Evolutionary conservation across 2,329 filamentous ascomycete species (phyloP), one percentile per base, ranked within the genome.

Genomic region (Colletotrichum horii): DNA sequence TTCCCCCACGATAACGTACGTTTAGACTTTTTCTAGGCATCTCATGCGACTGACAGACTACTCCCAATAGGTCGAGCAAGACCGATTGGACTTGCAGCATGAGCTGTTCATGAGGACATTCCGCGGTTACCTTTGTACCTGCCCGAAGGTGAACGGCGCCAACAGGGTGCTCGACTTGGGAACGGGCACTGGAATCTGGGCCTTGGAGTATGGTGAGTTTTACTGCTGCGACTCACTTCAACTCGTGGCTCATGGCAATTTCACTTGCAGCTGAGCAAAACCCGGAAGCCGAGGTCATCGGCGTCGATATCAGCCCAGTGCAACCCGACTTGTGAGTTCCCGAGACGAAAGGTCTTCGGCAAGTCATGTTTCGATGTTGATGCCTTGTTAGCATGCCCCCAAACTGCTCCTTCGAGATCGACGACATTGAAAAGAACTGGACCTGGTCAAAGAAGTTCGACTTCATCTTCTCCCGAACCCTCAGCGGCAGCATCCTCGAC

Each of bases 351-450:
- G n/a, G 3, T 2, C 5, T 26, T 14, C 11, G n/a, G 3, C 12
- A 19, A 7, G n/a, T 19, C 4, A 6, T 8, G 6, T 6, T 38
- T 8, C 56, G 11, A 65, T 16, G 65, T 6, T 61, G 6, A 61
- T 16, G 14, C 3, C 4, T 1, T 8, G 19, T 6, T 4, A 81
- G 79, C 71, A 85, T 87, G 9, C 87, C 88, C 0, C 84, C 85
- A 0, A 89, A 89, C 72, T 82, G 87, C 62, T 80, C 80, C 9
- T 89, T 89, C 76, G 83, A 86, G 38, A 79, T 86, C 62, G 84
- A 86, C 70, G 84, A 86, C 71, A 76, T 81, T 2, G 83, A 84
- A 30, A 79, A 81, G 66, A 77, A 79, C 36, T 86, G 84, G 84
- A 81, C 80, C 4, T 85, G 78, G 52, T 75, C 77, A 6, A 65